Evolutionary conservation across 2,329 filamentous ascomycete genomes (phyloP).

Genomic region (Stachybotrys chlorohalonatus): DNA sequence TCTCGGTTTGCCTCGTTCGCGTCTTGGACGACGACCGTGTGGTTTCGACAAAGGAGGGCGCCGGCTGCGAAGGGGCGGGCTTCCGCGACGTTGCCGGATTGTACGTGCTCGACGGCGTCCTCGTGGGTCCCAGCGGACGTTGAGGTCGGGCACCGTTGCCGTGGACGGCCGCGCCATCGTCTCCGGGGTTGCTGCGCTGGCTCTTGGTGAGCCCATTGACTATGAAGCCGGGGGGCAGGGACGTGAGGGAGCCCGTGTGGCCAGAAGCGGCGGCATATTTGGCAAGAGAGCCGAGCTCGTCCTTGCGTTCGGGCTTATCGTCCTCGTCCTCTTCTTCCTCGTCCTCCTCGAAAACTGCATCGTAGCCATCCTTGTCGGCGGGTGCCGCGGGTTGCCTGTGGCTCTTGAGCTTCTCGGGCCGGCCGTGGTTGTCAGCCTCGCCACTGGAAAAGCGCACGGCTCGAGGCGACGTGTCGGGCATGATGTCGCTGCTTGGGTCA

Average conservation of each 20-base stretch:
- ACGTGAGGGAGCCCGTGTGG: conserved; percentile 32
- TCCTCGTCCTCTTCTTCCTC: conserved; percentile 22
- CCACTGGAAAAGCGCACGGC: conserved; percentile 46
- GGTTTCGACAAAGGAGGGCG: conserved; percentile 33
- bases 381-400: conserved; percentile 21
- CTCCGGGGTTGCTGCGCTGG: conserved; percentile 24
- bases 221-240: conserved; percentile 28
- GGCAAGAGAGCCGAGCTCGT: conserved; percentile 35
- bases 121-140: conserved; percentile 57
- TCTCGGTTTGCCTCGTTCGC: conserved; percentile 35
- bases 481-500: conserved; percentile 10
- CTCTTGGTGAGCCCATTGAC: conserved; percentile 32
- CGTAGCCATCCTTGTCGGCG: conserved; percentile 2
- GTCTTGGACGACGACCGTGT: conserved; percentile 45
- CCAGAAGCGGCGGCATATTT: conserved; percentile 32
- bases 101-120: conserved; percentile 74
- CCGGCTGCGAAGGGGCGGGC: conserved; percentile 27
- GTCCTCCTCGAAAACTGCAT: conserved; percentile 13
- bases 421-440: conserved; percentile 32
- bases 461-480: conserved; percentile 43
- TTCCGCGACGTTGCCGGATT: conserved; percentile 56
- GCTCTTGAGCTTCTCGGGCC: conserved; percentile 31
- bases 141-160: conserved; percentile 40
- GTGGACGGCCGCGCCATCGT: conserved; percentile 17
- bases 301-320: conserved; percentile 38